phyloP scores from a whole-genome alignment of 108 stramenopile species.

The Conticribra weissflogii region DNA sequence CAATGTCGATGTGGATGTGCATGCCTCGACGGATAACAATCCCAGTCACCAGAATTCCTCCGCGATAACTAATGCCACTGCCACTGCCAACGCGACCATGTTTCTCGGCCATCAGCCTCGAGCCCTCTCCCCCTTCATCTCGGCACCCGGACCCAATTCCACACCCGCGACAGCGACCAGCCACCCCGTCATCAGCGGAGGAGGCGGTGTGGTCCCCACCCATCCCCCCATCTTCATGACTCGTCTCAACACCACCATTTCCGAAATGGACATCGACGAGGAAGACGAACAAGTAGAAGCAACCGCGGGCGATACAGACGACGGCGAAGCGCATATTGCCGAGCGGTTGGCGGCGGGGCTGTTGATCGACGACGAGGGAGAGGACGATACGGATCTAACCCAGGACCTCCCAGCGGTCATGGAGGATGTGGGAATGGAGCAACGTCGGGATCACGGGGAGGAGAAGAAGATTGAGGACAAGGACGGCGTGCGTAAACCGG shows the following conservation, averaged over 20 bases:
- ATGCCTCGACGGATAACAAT: neutral
- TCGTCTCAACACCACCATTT: conserved; percentile 43
- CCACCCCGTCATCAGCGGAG: conserved; percentile 30
- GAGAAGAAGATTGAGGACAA: conserved; percentile 1
- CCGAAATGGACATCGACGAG: conserved; percentile 20
- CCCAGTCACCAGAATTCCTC: neutral
- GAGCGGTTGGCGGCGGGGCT: conserved; percentile 43
- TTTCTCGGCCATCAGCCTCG: conserved; percentile 6
- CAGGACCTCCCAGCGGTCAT: neutral
- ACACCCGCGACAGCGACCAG: neutral
- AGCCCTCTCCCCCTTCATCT: conserved; percentile 42
- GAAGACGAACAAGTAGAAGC: conserved; percentile 7
- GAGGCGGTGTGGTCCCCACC: conserved; percentile 29
- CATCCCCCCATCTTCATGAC: conserved; percentile 47
- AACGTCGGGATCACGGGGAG: conserved; percentile 7
- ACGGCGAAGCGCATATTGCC: conserved; percentile 50
- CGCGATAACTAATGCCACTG: neutral
- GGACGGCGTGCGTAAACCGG: neutral
- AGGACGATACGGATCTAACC: conserved; percentile 7
- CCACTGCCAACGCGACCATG: neutral
- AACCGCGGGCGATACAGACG: too few species aligned
- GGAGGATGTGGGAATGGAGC: conserved; percentile 29
- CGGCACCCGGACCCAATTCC: conserved; percentile 8
- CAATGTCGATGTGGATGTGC: neutral
- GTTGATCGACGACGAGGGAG: conserved; percentile 43